A percentile compares a stretch with the other conserved stretches of the same genome.
Evolutionary conservation across 176 grass and related monocot genomes (phyloP).

Genomic region (Phoenix roebelenii): DNA sequence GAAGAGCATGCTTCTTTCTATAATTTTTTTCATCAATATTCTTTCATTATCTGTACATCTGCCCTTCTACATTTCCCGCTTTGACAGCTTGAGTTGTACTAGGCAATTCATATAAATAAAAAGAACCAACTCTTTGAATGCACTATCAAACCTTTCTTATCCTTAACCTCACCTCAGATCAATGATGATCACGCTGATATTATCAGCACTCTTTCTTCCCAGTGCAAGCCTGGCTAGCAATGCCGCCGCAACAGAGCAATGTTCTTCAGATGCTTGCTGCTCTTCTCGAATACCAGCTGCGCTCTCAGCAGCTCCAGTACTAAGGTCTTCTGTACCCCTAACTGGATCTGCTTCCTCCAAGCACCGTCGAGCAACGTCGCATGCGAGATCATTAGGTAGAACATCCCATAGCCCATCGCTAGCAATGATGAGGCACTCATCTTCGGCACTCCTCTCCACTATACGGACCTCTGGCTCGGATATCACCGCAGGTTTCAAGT

Average conservation of each 20-base stretch:
- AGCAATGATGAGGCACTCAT: constrained; percentile 69
- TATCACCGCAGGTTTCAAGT: constrained; percentile 66
- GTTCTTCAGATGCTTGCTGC: constrained; percentile 25
- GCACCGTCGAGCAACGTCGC: constrained; percentile 49
- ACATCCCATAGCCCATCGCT: constrained; percentile 96
- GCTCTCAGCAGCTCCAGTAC: not conserved
- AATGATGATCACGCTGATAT: constrained; percentile 69
- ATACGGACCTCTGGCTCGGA: constrained; percentile 55
- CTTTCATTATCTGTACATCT: too few relatives aligned
- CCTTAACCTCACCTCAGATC: constrained; percentile 29
- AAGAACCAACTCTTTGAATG: too few relatives aligned
- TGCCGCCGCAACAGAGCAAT: constrained; percentile 41
- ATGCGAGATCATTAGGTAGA: constrained; percentile 46
- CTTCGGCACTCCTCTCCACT: constrained; percentile 25
- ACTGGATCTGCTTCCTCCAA: constrained; percentile 37
- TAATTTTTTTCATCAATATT: too few relatives aligned
- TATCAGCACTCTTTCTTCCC: constrained; percentile 46
- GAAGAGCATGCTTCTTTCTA: too few relatives aligned
- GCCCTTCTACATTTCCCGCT: too few relatives aligned
- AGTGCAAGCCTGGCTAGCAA: constrained; percentile 65
- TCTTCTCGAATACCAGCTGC: not conserved
- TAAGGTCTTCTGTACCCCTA: not conserved
- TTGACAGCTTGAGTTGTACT: too few relatives aligned
- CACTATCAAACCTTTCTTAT: too few relatives aligned
- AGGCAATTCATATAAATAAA: too few relatives aligned